phyloP scores from a whole-genome alignment of 441 rosid species.

The Melastoma candidum region DNA sequence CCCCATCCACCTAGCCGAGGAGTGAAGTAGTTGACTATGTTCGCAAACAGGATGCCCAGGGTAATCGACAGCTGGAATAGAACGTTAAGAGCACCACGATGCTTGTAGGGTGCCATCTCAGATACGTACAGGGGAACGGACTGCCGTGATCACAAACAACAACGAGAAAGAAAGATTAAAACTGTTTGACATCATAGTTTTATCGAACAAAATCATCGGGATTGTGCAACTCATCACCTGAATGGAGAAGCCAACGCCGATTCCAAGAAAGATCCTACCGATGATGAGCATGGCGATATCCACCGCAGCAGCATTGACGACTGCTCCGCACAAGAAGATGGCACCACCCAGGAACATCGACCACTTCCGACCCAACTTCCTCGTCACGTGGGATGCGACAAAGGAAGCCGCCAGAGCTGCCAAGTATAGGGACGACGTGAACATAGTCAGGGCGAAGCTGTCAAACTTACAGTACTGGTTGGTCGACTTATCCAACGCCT shows the following conservation, averaged over 20 bases:
- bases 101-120: slow-evolving; percentile 9
- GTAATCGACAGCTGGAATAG: slow-evolving; percentile 9
- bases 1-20: not conserved
- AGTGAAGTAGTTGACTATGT: slow-evolving; percentile 7
- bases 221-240: not conserved
- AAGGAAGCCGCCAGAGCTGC: not conserved
- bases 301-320: not conserved
- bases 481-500: no score
- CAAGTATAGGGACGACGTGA: slow-evolving; percentile 7
- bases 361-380: slow-evolving; percentile 4
- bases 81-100: slow-evolving; percentile 5
- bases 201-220: not conserved
- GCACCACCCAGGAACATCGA: slow-evolving; percentile 1
- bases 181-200: not conserved
- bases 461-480: slow-evolving; percentile 1
- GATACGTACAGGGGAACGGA: slow-evolving; percentile 6
- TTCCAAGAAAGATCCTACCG: no score
- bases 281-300: not conserved
- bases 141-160: not conserved
- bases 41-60: slow-evolving; percentile 5
- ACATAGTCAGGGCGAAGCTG: slow-evolving; percentile 6
- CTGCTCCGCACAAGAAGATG: slow-evolving; percentile 1
- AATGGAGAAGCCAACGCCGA: not conserved
- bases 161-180: no score
- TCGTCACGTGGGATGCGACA: slow-evolving; percentile 1